phyloP scores from a whole-genome alignment of 768 basidiomycete species.

The Kwoniella sp. region DNA sequence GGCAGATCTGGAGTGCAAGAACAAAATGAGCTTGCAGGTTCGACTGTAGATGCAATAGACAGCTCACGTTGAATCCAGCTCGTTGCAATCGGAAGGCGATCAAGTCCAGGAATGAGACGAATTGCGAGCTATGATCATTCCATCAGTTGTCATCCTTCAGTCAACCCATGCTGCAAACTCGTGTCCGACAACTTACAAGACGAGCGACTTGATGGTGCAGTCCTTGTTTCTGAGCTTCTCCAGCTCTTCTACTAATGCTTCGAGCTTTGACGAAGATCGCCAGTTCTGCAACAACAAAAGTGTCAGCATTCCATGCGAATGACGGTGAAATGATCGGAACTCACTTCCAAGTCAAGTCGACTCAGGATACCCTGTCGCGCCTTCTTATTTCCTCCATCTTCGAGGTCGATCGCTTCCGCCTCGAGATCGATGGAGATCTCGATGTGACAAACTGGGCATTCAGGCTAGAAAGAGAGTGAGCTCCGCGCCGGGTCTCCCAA shows the following conservation, averaged over 20 bases:
- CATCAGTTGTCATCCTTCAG: neutral
- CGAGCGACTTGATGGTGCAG: conserved; percentile 90
- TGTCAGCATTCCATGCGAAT: neutral
- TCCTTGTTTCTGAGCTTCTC: conserved; percentile 79
- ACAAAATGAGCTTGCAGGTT: conserved; percentile 6
- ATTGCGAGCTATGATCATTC: conserved; percentile 45
- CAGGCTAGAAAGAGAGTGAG: conserved; percentile 63
- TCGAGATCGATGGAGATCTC: conserved; percentile 94
- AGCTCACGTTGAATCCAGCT: conserved; percentile 80
- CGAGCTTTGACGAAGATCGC: conserved; percentile 96
- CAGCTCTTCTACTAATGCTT: conserved; percentile 92
- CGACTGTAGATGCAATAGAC: neutral
- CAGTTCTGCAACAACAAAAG: conserved; percentile 60
- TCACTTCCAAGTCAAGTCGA: conserved; percentile 73
- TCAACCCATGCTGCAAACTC: neutral
- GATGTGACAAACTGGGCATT: conserved; percentile 92
- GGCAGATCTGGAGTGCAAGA: conserved; percentile 69
- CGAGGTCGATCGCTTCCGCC: conserved; percentile 83
- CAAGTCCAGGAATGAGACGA: conserved; percentile 65
- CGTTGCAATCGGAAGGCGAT: conserved; percentile 89
- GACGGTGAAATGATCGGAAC: conserved; percentile 8
- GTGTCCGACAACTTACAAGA: conserved; percentile 64
- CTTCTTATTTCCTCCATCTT: conserved; percentile 62
- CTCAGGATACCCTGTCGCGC: conserved; percentile 89
- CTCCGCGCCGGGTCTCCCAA: neutral